Conservation (phyloP, 73 alveolate species). For the Stentor coeruleus region DNA sequence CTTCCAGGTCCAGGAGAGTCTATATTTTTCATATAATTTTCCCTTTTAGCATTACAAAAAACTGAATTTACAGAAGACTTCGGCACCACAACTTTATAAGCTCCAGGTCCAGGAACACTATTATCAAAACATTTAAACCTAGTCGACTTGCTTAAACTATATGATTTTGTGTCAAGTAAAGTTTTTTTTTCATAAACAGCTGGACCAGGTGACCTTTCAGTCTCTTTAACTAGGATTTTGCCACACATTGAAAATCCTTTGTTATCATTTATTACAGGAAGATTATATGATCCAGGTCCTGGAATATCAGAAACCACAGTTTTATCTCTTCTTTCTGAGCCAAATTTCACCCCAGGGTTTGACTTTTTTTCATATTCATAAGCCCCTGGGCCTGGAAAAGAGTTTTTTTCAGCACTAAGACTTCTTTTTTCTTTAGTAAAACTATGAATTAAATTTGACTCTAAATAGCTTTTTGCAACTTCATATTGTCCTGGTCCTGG, state of each 20-base stretch:
- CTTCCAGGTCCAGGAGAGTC: conserved; percentile 49
- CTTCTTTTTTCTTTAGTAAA: not conserved
- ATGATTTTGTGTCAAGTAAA: not conserved
- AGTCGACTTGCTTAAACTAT: not conserved
- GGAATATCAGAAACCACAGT: not conserved
- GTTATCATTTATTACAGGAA: not conserved
- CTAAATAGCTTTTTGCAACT: not conserved
- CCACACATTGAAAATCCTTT: not conserved
- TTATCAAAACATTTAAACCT: not conserved
- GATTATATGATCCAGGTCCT: conserved; percentile 19
- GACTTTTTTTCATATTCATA: not conserved
- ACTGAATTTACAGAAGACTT: too few species aligned
- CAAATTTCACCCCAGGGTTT: not conserved
- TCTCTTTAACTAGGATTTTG: not conserved
- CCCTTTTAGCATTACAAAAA: conserved; percentile 3
- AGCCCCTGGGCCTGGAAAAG: conserved; percentile 14
- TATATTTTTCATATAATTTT: not conserved
- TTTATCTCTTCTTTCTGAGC: not conserved
- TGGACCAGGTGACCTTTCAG: conserved; percentile 24
- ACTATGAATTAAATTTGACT: not conserved
- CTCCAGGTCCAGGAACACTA: conserved; percentile 21
- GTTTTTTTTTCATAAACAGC: not conserved
- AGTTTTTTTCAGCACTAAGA: not conserved
- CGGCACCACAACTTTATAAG: not conserved
- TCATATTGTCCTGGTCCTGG: conserved; percentile 22